These are phyloP conservation scores for Pythium apleroticum DNA, from an alignment of 352 stramenopile species.

Conservation along the genomic window DNA sequence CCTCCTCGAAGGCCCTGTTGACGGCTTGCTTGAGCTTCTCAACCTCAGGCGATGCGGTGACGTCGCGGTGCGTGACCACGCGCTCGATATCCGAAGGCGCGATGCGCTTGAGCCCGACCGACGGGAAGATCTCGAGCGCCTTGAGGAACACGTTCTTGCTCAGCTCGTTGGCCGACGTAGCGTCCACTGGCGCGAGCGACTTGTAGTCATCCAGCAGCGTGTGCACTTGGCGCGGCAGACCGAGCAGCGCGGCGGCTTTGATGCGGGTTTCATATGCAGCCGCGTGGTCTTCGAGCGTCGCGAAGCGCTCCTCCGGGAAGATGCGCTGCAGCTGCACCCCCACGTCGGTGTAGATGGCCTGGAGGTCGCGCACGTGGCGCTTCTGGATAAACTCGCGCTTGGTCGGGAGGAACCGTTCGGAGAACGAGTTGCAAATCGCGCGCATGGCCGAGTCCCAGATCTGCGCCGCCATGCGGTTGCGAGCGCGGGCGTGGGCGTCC, in stretches of 20 bases:
- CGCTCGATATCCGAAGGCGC: conserved; percentile 7
- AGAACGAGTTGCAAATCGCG: conserved; percentile 60
- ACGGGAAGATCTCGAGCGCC: conserved; percentile 28
- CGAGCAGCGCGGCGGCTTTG: conserved; percentile 59
- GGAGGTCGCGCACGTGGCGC: conserved; percentile 45
- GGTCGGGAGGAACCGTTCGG: conserved; percentile 47
- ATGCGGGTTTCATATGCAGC: conserved; percentile 56
- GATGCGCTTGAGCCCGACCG: conserved; percentile 18
- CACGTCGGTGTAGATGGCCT: conserved; percentile 54
- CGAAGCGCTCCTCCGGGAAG: conserved; percentile 46
- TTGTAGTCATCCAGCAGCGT: conserved; percentile 67
- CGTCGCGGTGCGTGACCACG: conserved; percentile 3
- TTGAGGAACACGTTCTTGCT: conserved; percentile 24
- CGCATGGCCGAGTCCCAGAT: conserved; percentile 70
- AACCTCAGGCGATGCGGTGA: conserved; percentile 6
- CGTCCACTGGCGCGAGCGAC: conserved; percentile 20
- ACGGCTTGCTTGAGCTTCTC: conserved; percentile 10
- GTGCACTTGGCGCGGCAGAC: conserved; percentile 43
- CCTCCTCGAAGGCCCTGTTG: conserved; percentile 6
- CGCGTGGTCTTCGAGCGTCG: conserved; percentile 42
- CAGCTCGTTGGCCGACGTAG: background rate
- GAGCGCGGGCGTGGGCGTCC: conserved; percentile 10
- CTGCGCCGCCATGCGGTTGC: conserved; percentile 38
- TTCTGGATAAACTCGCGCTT: conserved; percentile 38
- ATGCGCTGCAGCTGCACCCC: conserved; percentile 56